Percentiles rank a stretch among this genome's conserved stretches.
These are phyloP conservation scores for Colletotrichum graminicola DNA, from an alignment of 2,329 filamentous ascomycete genomes.

Conservation along the genomic window DNA sequence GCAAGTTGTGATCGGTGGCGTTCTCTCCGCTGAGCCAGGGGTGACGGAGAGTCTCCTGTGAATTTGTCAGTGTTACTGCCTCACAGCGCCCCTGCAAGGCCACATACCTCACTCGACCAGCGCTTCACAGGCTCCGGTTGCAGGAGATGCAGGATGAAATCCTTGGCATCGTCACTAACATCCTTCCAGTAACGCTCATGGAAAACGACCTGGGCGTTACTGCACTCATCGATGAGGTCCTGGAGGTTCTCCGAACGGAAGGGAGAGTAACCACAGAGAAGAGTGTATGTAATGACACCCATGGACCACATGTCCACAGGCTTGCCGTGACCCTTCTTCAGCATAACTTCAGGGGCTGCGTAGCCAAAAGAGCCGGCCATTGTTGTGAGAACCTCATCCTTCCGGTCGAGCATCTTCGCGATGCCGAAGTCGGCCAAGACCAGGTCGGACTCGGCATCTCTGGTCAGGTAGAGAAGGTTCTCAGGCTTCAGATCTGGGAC, in stretches of 20 bases:
- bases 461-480: constrained; percentile 93
- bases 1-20: constrained; percentile 94
- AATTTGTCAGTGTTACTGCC: constrained; percentile 11
- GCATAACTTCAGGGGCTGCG: constrained; percentile 97
- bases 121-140: constrained; percentile 83
- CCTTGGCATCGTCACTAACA: constrained; percentile 93
- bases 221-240: constrained; percentile 96
- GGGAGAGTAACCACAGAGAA: constrained; percentile 97
- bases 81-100: background rate
- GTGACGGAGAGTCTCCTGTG: constrained; percentile 81
- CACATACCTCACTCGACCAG: constrained; percentile 78
- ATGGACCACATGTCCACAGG: constrained; percentile 99
- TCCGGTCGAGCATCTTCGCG: constrained; percentile 94
- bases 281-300: constrained; percentile 97
- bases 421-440: constrained; percentile 98
- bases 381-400: constrained; percentile 92
- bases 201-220: constrained; percentile 85
- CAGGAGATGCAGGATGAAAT: constrained; percentile 88
- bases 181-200: constrained; percentile 99
- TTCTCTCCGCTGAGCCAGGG: constrained; percentile 92
- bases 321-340: constrained; percentile 97
- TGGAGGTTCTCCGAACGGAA: constrained; percentile 95
- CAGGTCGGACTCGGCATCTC: constrained; percentile 81
- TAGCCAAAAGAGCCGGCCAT: constrained; percentile 99
- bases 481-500: constrained; percentile 92